These are phyloP conservation scores for Kazachstania viticola DNA, from an alignment of 805 yeast species.

Conservation along the genomic window DNA sequence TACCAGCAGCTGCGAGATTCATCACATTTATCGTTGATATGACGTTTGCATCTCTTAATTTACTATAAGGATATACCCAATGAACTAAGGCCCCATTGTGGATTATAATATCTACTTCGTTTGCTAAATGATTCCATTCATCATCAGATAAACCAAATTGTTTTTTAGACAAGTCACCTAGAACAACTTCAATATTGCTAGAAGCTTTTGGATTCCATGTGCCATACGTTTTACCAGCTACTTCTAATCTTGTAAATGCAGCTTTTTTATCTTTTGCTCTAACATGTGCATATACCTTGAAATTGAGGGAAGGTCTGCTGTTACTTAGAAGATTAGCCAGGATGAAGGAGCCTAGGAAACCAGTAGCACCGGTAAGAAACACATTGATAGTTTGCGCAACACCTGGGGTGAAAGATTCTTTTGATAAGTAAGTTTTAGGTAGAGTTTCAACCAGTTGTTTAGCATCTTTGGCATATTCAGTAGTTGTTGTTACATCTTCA, in stretches of 20 bases:
- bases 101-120: conserved; percentile 65
- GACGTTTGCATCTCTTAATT: conserved; percentile 87
- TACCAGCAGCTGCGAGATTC: conserved; percentile 54
- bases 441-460: conserved; percentile 34
- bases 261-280: conserved; percentile 61
- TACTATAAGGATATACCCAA: conserved; percentile 94
- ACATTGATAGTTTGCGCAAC: conserved; percentile 37
- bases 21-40: conserved; percentile 75
- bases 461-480: conserved; percentile 68
- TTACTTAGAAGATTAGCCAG: conserved; percentile 64
- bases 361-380: conserved; percentile 92
- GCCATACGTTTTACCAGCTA: conserved; percentile 74
- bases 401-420: conserved; percentile 15
- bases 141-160: conserved; percentile 55
- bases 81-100: conserved; percentile 98
- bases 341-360: conserved; percentile 88
- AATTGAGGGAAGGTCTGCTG: conserved; percentile 27
- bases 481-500: conserved; percentile 14
- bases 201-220: conserved; percentile 44
- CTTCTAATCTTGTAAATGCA: conserved; percentile 66
- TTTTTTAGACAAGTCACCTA: conserved; percentile 70
- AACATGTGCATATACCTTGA: conserved; percentile 77
- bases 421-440: conserved; percentile 36
- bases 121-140: conserved; percentile 47
- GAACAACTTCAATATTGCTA: conserved; percentile 50